Conservation (phyloP, 2,329 filamentous ascomycete genomes). For the Rugonectria rugulosa region DNA sequence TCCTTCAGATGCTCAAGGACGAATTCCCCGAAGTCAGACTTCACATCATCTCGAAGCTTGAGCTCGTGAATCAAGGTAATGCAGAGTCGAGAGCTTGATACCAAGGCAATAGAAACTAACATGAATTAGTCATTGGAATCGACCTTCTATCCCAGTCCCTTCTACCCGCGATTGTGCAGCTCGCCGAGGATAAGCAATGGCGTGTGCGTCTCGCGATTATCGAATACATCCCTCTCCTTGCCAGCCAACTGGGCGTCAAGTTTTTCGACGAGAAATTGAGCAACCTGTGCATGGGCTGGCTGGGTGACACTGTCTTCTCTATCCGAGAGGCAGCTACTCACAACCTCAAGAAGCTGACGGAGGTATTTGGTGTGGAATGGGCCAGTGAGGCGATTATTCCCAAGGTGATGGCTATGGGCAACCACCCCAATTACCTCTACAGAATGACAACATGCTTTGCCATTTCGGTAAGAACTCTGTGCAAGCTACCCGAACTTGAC, state of each 20-base stretch:
- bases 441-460: constrained; percentile 99
- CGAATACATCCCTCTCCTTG: constrained; percentile 96
- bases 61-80: constrained; percentile 96
- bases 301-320: constrained; percentile 98
- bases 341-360: constrained; percentile 97
- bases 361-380: constrained; percentile 98
- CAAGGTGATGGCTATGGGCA: constrained; percentile 98
- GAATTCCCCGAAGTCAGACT: constrained; percentile 98
- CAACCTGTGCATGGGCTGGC: constrained; percentile 96
- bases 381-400: constrained; percentile 96
- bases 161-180: constrained; percentile 93
- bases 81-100: constrained; percentile 39
- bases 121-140: constrained; percentile 86
- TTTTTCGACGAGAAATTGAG: constrained; percentile 99
- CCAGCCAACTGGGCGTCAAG: constrained; percentile 92
- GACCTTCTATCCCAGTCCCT: constrained; percentile 96
- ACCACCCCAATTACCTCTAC: constrained; percentile 98
- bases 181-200: constrained; percentile 99
- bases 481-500: not conserved
- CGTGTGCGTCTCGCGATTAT: constrained; percentile 97
- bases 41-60: constrained; percentile 99
- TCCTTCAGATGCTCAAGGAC: constrained; percentile 99
- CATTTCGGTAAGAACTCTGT: constrained; percentile 78
- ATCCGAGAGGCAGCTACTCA: constrained; percentile 97
- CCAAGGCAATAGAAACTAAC: constrained; percentile 27